Evolutionary conservation across 805 yeast genomes (phyloP).

Genomic region (Kuraishia floccosa): DNA sequence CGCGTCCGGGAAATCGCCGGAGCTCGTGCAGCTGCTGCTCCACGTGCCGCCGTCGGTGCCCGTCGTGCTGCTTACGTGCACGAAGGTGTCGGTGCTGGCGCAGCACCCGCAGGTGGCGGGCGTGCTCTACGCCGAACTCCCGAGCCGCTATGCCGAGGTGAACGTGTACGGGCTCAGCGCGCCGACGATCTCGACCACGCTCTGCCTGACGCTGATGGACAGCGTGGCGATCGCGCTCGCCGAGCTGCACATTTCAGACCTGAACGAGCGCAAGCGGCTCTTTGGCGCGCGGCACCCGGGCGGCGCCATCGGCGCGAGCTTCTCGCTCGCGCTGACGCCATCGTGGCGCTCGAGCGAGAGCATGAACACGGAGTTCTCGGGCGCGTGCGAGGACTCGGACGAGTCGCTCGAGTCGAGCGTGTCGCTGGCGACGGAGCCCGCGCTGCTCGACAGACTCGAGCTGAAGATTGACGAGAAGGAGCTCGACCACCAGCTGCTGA

Average conservation of each 20-base stretch:
- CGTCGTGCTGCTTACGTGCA: constrained; percentile 53
- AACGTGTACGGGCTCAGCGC: constrained; percentile 72
- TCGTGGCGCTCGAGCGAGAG: constrained; percentile 2
- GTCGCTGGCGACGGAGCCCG: not conserved
- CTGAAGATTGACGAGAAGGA: not conserved
- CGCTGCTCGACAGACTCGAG: not conserved
- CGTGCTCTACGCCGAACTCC: constrained; percentile 52
- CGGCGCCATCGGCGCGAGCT: constrained; percentile 70
- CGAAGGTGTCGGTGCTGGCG: constrained; percentile 43
- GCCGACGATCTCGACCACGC: constrained; percentile 77
- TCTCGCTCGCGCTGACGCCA: constrained; percentile 4
- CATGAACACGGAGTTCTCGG: constrained; percentile 1
- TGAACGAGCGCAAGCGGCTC: constrained; percentile 33
- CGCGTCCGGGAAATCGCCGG: constrained; percentile 79
- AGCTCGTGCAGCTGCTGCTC: constrained; percentile 44
- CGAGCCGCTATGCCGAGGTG: constrained; percentile 44
- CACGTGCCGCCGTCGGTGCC: constrained; percentile 45
- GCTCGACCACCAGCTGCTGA: not conserved
- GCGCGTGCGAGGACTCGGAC: not conserved
- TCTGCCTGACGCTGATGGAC: constrained; percentile 68
- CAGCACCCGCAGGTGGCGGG: constrained; percentile 35
- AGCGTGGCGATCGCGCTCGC: constrained; percentile 66
- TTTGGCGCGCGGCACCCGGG: constrained; percentile 83
- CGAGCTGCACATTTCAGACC: constrained; percentile 53
- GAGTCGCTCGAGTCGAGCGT: not conserved